These are phyloP conservation scores for Centella asiatica DNA, from an alignment of 129 eudicot species.

Conservation along the genomic window DNA sequence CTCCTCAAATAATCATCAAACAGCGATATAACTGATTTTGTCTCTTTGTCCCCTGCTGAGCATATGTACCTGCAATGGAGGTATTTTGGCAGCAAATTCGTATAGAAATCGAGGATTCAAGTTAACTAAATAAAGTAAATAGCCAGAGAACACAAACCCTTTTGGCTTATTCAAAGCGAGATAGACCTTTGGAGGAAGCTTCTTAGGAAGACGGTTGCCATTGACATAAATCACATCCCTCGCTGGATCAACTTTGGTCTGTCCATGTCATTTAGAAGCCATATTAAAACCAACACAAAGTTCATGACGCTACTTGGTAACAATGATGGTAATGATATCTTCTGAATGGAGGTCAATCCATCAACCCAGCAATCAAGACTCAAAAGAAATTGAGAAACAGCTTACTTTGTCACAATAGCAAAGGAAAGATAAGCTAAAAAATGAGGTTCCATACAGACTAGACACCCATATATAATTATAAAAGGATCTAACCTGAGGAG, in stretches of 20 bases:
- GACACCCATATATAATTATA: neutral
- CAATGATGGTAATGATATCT: too few species aligned
- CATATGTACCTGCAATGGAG: slow-evolving; percentile 67
- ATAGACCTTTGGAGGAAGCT: slow-evolving; percentile 87
- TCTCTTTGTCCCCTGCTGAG: slow-evolving; percentile 79
- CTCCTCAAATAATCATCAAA: slow-evolving; percentile 67
- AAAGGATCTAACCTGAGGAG: slow-evolving; percentile 63
- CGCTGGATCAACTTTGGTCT: slow-evolving; percentile 94
- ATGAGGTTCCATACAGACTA: neutral
- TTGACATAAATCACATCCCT: slow-evolving; percentile 88
- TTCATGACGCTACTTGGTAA: neutral
- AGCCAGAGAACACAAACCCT: slow-evolving; percentile 48
- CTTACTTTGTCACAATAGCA: neutral
- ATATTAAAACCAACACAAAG: slow-evolving; percentile 2
- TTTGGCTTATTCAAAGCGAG: slow-evolving; percentile 98
- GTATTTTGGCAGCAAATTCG: slow-evolving; percentile 8
- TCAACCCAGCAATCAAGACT: neutral
- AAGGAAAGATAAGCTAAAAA: neutral
- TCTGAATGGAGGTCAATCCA: neutral
- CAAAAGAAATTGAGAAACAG: neutral
- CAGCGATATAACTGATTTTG: slow-evolving; percentile 59
- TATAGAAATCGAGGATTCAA: neutral
- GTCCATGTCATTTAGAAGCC: slow-evolving; percentile 18
- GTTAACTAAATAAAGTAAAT: neutral
- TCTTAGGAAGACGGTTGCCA: slow-evolving; percentile 86